These are phyloP conservation scores for Cinchona pubescens DNA, from an alignment of 257 asterid species.

Conservation along the genomic window DNA sequence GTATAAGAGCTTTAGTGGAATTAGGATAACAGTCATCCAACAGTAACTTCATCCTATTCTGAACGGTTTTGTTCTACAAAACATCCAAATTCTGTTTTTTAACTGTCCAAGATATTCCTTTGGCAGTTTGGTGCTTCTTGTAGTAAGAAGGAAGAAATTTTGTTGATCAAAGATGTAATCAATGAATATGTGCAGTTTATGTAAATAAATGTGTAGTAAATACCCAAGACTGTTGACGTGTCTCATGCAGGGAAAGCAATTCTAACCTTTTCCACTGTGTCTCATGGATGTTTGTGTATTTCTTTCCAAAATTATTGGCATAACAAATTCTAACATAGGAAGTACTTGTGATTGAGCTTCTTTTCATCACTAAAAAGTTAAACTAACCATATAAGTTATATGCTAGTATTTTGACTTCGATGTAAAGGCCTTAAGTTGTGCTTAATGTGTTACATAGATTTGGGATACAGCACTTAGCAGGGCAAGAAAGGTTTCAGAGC, in stretches of 20 bases:
- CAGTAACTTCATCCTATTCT: neutral
- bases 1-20: neutral
- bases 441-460: conserved; percentile 44
- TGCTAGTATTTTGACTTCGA: neutral
- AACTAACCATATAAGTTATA: neutral
- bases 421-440: neutral
- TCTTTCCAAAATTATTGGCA: neutral
- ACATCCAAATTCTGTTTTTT: neutral
- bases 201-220: neutral
- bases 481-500: conserved; percentile 98
- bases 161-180: neutral
- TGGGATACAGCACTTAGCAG: conserved; percentile 99
- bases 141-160: neutral
- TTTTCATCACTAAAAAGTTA: neutral
- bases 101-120: neutral
- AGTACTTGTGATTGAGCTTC: neutral
- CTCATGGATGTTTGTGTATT: neutral
- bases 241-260: neutral
- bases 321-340: neutral
- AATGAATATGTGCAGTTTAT: neutral
- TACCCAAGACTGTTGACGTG: no score
- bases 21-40: neutral
- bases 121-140: neutral
- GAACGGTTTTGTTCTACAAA: neutral
- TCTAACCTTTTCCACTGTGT: neutral